phyloP scores from a whole-genome alignment of 1,284 basidiomycete genomes.

The Trametes pubescens region DNA sequence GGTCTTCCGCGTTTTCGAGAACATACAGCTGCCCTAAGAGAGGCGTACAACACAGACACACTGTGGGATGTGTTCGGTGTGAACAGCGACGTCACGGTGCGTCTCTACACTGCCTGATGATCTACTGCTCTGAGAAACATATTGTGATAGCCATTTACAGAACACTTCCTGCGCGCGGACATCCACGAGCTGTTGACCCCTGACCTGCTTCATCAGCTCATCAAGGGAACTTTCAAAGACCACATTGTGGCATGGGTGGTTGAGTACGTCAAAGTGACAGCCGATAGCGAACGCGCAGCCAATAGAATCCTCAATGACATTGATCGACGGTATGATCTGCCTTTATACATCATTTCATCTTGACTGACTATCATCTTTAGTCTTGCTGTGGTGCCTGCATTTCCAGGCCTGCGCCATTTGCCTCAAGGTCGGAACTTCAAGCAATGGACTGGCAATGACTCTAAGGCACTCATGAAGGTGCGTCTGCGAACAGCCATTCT shows the following conservation, averaged over 20 bases:
- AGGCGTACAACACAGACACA: neutral
- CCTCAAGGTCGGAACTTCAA: constrained; percentile 25
- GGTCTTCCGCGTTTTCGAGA: neutral
- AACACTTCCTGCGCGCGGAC: constrained; percentile 18
- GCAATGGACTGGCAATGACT: constrained; percentile 38
- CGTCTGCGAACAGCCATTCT: no score
- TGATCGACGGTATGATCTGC: neutral
- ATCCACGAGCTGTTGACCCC: constrained; percentile 24
- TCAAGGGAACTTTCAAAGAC: constrained; percentile 25
- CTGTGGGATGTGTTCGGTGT: constrained; percentile 34
- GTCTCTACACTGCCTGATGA: neutral
- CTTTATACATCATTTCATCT: no score
- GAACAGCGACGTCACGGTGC: constrained; percentile 28
- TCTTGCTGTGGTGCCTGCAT: neutral
- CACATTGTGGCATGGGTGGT: constrained; percentile 33
- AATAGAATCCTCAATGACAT: neutral
- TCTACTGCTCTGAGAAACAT: neutral
- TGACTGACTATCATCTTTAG: neutral
- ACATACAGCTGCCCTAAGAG: neutral
- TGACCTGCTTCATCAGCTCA: constrained; percentile 19
- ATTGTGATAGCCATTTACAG: constrained; percentile 13
- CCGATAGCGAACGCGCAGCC: neutral
- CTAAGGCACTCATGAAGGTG: constrained; percentile 38
- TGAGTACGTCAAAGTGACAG: constrained; percentile 7
- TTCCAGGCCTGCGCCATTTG: constrained; percentile 22